phyloP scores from a whole-genome alignment of 495 filamentous ascomycete genomes.

The Tuber aestivum region DNA sequence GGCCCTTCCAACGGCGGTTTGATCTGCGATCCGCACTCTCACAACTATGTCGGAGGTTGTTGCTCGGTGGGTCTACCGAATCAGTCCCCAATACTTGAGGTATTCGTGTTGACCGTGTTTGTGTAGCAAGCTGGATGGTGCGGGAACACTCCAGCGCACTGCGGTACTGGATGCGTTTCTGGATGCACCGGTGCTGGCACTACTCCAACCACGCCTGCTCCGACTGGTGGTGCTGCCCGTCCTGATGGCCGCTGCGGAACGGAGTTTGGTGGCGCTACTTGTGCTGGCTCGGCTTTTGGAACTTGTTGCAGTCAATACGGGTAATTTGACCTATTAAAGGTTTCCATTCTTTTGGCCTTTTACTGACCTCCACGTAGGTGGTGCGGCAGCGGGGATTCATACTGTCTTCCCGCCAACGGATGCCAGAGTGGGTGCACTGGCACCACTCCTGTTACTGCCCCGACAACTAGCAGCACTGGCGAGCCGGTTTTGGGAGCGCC shows the following conservation, averaged over 20 bases:
- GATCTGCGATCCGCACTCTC: constrained; percentile 29
- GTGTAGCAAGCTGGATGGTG: constrained; percentile 44
- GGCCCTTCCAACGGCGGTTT: constrained; percentile 27
- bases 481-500: constrained; percentile 39
- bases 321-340: constrained; percentile 6
- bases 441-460: constrained; percentile 10
- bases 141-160: constrained; percentile 43
- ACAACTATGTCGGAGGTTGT: constrained; percentile 19
- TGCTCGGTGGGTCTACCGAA: constrained; percentile 23
- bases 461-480: constrained; percentile 20
- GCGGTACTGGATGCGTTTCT: constrained; percentile 44
- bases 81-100: neutral
- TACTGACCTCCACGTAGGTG: constrained; percentile 10
- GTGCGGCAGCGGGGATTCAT: constrained; percentile 14
- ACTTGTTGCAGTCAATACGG: constrained; percentile 44
- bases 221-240: neutral
- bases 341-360: neutral
- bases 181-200: constrained; percentile 34
- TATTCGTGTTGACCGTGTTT: constrained; percentile 10
- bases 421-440: constrained; percentile 31
- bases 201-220: constrained; percentile 11
- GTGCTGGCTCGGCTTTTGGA: constrained; percentile 41
- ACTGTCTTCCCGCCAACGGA: constrained; percentile 24
- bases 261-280: constrained; percentile 41
- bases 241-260: constrained; percentile 42